Base-by-base conservation (phyloP, 306 rosid species). In the Lupinus albus region DNA sequence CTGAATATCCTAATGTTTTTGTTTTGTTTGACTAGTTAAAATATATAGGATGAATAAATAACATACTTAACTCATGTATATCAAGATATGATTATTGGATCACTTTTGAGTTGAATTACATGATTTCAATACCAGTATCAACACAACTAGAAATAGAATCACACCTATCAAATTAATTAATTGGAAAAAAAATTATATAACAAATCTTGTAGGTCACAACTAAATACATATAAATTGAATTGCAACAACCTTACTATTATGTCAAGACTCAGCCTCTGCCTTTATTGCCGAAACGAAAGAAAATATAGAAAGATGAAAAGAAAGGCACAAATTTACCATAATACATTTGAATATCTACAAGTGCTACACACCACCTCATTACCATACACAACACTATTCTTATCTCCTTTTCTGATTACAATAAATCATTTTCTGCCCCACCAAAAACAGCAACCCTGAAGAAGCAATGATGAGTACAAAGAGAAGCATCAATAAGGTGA, bases 401-500 rank as follows among this genome's bases (percentile, higher is more conserved):
- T 33, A 55, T 68, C 60, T 48, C 73, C 49, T 33, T 49, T 6
- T 35, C 60, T 38, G 46, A 30, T 61, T 44, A 76, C 67, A 38
- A 68, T 33, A 45, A 51, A 63, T 84, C 85, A 84, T 25, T 83
- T 82, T 69, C 56, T 77, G 75, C 82, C 2, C 88, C 86, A 88
- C 11, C 79, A 61, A 83, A 91, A 81, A 81, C 97, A 91, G 84
- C 92, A 88, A 61, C 65, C 13, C 97, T 91, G 95, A 1, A 84
- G 73, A 64, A 79, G 55, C 53, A 68, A 75, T 14, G 51, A 57
- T 49, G 45, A 49, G 64, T 62, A 71, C n/a, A 63, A 78, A 70
- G 14, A 39, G 54, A 65, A 74, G 25, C 59, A 74, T 73, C 18
- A 65, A 70, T 49, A 30, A 3, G 54, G 7, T 4, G 58, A 63